Conservation (phyloP, 345 rosid genomes). For the Citrus inodora region DNA sequence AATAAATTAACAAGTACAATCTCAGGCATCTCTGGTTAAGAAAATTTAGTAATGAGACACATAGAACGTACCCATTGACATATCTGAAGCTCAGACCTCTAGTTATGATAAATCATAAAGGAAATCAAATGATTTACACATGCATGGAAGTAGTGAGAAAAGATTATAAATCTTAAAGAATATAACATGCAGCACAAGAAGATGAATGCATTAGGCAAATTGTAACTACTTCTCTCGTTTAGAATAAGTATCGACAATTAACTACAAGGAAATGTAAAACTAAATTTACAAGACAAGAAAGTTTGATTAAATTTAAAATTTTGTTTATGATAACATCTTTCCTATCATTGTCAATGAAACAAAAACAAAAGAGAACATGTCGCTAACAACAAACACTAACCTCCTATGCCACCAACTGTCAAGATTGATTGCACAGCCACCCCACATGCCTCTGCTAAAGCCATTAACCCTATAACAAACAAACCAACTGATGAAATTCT, state of each 20-base stretch:
- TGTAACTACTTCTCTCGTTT: neutral
- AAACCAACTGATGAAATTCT: constrained; percentile 80
- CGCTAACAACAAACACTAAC: constrained; percentile 23
- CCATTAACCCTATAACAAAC: constrained; percentile 70
- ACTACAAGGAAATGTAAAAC: neutral
- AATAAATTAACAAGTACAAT: neutral
- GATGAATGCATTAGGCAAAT: neutral
- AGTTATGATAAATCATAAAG: neutral
- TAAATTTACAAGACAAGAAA: neutral
- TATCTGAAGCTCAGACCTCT: neutral
- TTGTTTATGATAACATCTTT: too few species aligned
- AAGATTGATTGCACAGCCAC: constrained; percentile 91
- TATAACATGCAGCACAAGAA: neutral
- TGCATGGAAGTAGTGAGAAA: neutral
- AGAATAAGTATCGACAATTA: neutral
- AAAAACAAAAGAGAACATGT: neutral
- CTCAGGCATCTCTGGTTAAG: neutral
- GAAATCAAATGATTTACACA: neutral
- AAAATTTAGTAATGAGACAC: neutral
- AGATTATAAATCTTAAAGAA: neutral
- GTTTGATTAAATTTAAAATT: neutral
- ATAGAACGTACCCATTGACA: neutral
- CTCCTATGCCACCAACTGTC: constrained; percentile 98
- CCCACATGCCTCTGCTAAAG: constrained; percentile 93
- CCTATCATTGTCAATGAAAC: neutral